These are phyloP conservation scores for Cucurbitaria berberidis DNA, from an alignment of 2,329 filamentous ascomycete species.

Conservation along the genomic window DNA sequence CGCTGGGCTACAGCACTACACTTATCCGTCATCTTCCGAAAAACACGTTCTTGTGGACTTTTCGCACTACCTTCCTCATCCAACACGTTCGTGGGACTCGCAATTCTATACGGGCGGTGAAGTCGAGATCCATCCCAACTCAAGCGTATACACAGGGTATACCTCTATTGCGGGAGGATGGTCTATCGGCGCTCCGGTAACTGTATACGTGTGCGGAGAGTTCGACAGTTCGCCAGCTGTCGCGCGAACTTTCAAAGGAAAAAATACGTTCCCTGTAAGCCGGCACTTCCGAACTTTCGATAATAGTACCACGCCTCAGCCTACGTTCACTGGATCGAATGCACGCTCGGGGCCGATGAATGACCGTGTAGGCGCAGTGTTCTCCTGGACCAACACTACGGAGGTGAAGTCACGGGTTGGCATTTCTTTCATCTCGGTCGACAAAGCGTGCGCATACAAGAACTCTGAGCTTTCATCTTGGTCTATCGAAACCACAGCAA, in stretches of 20 bases:
- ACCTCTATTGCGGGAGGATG: slow-evolving; percentile 46
- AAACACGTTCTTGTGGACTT: slow-evolving; percentile 56
- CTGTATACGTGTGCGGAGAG: slow-evolving; percentile 45
- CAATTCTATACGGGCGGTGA: slow-evolving; percentile 47
- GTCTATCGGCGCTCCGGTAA: slow-evolving; percentile 46
- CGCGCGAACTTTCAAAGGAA: slow-evolving; percentile 40
- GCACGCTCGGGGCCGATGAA: slow-evolving; percentile 40
- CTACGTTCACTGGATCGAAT: slow-evolving; percentile 34
- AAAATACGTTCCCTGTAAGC: slow-evolving; percentile 47
- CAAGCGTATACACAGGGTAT: slow-evolving; percentile 40
- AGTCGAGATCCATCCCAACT: slow-evolving; percentile 41
- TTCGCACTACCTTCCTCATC: slow-evolving; percentile 52
- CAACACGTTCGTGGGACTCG: slow-evolving; percentile 43
- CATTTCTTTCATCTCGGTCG: slow-evolving; percentile 54
- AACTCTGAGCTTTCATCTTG: slow-evolving; percentile 54
- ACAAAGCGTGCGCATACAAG: slow-evolving; percentile 58
- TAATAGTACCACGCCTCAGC: slow-evolving; percentile 38
- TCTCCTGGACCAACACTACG: slow-evolving; percentile 52
- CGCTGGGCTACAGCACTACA: slow-evolving; percentile 48
- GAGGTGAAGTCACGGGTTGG: slow-evolving; percentile 59
- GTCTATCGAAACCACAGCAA: slow-evolving; percentile 50
- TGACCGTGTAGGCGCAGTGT: slow-evolving; percentile 59
- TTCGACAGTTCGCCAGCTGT: slow-evolving; percentile 34
- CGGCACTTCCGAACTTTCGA: slow-evolving; percentile 42
- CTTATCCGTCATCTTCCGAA: slow-evolving; percentile 44